These are phyloP conservation scores for Alternaria arborescens DNA, from an alignment of 2,329 filamentous ascomycete species.

Conservation along the genomic window DNA sequence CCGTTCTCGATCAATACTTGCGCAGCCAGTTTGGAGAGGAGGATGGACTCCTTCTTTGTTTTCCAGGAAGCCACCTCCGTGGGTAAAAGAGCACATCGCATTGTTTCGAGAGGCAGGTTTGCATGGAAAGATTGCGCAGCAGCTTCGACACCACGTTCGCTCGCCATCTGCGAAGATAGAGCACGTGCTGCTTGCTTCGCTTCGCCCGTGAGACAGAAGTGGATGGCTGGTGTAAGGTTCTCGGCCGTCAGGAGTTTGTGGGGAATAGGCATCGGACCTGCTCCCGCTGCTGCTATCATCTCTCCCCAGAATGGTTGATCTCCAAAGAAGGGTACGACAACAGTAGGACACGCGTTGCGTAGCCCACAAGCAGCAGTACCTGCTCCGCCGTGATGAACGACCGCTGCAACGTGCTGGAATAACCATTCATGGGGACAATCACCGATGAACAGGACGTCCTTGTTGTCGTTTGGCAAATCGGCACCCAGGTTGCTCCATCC, in stretches of 20 bases:
- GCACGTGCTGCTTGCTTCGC: slow-evolving; percentile 24
- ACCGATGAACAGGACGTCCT: slow-evolving; percentile 62
- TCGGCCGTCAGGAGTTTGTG: slow-evolving; percentile 38
- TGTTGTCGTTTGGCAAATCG: slow-evolving; percentile 6
- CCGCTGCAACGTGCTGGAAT: slow-evolving; percentile 77
- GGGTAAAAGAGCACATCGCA: slow-evolving; percentile 33
- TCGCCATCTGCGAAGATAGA: slow-evolving; percentile 33
- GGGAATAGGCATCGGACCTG: slow-evolving; percentile 38
- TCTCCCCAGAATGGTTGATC: slow-evolving; percentile 48
- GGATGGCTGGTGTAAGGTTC: slow-evolving; percentile 36
- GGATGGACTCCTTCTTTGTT: slow-evolving; percentile 25
- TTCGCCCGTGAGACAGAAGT: slow-evolving; percentile 29
- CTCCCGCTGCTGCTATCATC: slow-evolving; percentile 42
- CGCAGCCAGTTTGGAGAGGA: slow-evolving; percentile 36
- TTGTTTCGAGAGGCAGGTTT: slow-evolving; percentile 36
- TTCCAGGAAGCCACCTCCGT: slow-evolving; percentile 35
- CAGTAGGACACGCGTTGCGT: slow-evolving; percentile 75
- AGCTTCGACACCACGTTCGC: slow-evolving; percentile 33
- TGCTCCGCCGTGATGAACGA: slow-evolving; percentile 85
- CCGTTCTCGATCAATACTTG: slow-evolving; percentile 32
- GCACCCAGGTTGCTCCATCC: slow-evolving; percentile 25
- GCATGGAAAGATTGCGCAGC: slow-evolving; percentile 40
- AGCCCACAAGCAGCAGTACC: slow-evolving; percentile 88
- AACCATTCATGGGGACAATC: slow-evolving; percentile 89
- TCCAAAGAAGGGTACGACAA: slow-evolving; percentile 78